These are phyloP conservation scores for Porpolomopsis calyptriformis DNA, from an alignment of 768 basidiomycete species.

Conservation along the genomic window DNA sequence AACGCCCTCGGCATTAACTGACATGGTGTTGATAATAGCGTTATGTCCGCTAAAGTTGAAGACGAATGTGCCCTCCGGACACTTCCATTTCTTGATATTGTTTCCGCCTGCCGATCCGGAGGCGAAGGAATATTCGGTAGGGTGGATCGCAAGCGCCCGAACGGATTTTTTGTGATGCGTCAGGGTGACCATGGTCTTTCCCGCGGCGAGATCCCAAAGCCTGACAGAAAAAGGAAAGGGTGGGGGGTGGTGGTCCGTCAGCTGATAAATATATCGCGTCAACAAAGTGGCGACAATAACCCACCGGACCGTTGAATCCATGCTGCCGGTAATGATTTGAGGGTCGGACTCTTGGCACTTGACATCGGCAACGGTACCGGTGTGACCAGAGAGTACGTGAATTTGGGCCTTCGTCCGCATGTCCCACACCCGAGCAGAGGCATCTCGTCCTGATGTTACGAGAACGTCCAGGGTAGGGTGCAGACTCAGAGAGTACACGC, in stretches of 20 bases:
- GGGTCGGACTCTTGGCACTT: slow-evolving; percentile 96
- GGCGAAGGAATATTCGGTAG: slow-evolving; percentile 94
- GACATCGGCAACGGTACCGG: slow-evolving; percentile 89
- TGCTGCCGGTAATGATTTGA: slow-evolving; percentile 94
- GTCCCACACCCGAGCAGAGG: slow-evolving; percentile 97
- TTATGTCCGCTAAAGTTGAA: slow-evolving; percentile 96
- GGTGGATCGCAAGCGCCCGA: slow-evolving; percentile 87
- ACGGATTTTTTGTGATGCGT: slow-evolving; percentile 99
- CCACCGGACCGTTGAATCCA: slow-evolving; percentile 93
- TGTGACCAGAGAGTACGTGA: slow-evolving; percentile 88
- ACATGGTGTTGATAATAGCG: slow-evolving; percentile 92
- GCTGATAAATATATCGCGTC: background rate
- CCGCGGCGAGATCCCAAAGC: slow-evolving; percentile 95
- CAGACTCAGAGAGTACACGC: slow-evolving; percentile 86
- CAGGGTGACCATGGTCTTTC: slow-evolving; percentile 90
- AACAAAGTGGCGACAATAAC: slow-evolving; percentile 13
- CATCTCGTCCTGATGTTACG: slow-evolving; percentile 92
- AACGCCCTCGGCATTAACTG: slow-evolving; percentile 91
- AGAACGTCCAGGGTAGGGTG: slow-evolving; percentile 95
- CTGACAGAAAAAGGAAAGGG: slow-evolving; percentile 27
- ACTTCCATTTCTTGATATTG: slow-evolving; percentile 99
- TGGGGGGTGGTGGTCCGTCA: background rate
- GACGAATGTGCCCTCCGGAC: slow-evolving; percentile 91
- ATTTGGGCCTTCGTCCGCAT: slow-evolving; percentile 98
- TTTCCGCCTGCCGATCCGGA: slow-evolving; percentile 96